Base-by-base conservation (phyloP, 768 basidiomycete genomes). In the Tulasnella sp. region DNA sequence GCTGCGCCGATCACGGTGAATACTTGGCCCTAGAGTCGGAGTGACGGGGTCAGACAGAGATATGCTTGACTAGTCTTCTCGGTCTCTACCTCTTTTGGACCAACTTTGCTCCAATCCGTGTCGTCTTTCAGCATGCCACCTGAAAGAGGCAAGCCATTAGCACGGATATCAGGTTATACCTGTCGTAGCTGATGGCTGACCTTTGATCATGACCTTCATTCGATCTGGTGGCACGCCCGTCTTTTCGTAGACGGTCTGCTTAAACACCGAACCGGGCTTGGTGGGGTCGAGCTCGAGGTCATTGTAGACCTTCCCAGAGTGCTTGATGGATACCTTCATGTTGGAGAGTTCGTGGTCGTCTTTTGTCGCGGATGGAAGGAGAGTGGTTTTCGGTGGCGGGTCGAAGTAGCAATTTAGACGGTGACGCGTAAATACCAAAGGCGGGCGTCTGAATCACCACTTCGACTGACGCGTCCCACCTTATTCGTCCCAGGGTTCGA, bases 191-290 rank as follows among this genome's bases (percentile, higher is more conserved):
- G 48, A 92, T 93, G 75, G 93, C 61, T 5, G 5, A 67, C 61
- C 93, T 83, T 98, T 98, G 83, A 96, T 88, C 93, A 98, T 96
- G 80, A 99, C 92, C 85, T 99, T 99, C 94, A 98, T 96, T 71
- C 96, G 88, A 82, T 97, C 95, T 46, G 90, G 84, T 3, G 94
- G 95, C 3, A 99, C 92, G 10, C 95, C 95, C 0, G 96, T 98
- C 70, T 87, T 85, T 61, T 91, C 88, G 82, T 93, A 93, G 44
- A 99, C 87, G 5, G 90, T 87, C 79, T 94, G 90, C 84, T 98
- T 98, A 88, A 99, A 96, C 18, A 85, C 89, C 20, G 86, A 82
- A 2, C 91, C 89, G 1, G 93, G 88, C 6, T 88, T 86, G 86
- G 91, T 89, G 20, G 90, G 85, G 84, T 98, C 91, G 70, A 98